A percentile compares a stretch with the other conserved stretches of the same genome.
These are phyloP conservation scores for Microbotryum intermedium DNA, from an alignment of 1,284 basidiomycete species.

Conservation along the genomic window DNA sequence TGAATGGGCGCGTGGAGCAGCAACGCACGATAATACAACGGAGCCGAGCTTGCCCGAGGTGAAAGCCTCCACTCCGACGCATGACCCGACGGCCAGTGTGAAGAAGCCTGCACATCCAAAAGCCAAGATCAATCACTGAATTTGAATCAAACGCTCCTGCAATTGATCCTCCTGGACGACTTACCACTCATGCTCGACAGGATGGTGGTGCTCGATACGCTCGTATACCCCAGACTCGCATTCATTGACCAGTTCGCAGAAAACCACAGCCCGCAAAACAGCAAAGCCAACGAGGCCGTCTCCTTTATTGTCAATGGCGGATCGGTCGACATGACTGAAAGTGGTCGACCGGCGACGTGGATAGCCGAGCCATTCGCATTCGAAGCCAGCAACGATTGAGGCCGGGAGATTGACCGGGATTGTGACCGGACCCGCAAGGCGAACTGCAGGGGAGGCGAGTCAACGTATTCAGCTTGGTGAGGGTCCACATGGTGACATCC, in stretches of 20 bases:
- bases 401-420: slow-evolving; percentile 19
- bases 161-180: slow-evolving; percentile 32
- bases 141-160: no score
- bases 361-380: background rate
- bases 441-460: background rate
- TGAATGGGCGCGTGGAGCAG: background rate
- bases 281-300: slow-evolving; percentile 64
- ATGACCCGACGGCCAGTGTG: slow-evolving; percentile 74
- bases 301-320: slow-evolving; percentile 52
- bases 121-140: no score
- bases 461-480: background rate
- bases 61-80: slow-evolving; percentile 73
- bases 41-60: slow-evolving; percentile 68
- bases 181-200: slow-evolving; percentile 77
- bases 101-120: slow-evolving; percentile 67
- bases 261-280: slow-evolving; percentile 59
- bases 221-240: slow-evolving; percentile 70
- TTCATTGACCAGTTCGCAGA: slow-evolving; percentile 84
- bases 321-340: slow-evolving; percentile 13
- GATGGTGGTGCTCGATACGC: slow-evolving; percentile 82
- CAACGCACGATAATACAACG: slow-evolving; percentile 63
- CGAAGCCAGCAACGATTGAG: slow-evolving; percentile 4
- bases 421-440: background rate
- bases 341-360: slow-evolving; percentile 13
- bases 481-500: background rate